Conservation (phyloP, 768 basidiomycete species). For the Mycena maculata region DNA sequence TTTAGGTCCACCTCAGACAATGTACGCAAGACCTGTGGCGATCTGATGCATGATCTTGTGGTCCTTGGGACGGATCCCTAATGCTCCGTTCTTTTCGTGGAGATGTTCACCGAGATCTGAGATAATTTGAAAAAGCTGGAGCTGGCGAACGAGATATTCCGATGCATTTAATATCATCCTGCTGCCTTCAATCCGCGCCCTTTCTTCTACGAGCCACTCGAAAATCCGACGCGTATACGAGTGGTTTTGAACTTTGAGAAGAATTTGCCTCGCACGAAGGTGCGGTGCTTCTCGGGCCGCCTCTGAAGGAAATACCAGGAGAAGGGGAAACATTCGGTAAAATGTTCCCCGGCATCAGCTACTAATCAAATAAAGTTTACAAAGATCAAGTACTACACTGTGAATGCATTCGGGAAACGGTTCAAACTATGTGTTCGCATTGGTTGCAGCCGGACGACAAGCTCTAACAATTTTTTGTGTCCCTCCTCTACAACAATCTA, state of each 20-base stretch:
- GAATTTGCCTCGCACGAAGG: not conserved
- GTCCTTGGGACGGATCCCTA: not conserved
- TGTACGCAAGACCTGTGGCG: constrained; percentile 1
- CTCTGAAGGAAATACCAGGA: no score
- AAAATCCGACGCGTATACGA: not conserved
- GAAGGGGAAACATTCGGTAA: no score
- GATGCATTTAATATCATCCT: no score
- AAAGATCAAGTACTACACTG: no score
- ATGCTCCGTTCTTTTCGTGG: not conserved
- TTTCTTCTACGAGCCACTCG: not conserved
- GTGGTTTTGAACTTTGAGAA: not conserved
- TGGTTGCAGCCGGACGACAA: no score
- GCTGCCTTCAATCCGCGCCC: not conserved
- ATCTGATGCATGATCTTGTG: not conserved
- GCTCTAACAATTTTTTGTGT: no score
- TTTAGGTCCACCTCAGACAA: not conserved
- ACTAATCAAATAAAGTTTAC: no score
- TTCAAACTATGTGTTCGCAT: no score
- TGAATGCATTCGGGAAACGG: no score
- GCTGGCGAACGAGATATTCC: not conserved
- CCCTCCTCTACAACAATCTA: no score
- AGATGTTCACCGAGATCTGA: not conserved
- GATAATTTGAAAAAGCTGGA: not conserved
- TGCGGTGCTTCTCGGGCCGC: not conserved
- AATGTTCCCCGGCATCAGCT: no score